Evolutionary conservation across 352 stramenopile genomes (phyloP).

Genomic region (Globisporangium uncinulatum): DNA sequence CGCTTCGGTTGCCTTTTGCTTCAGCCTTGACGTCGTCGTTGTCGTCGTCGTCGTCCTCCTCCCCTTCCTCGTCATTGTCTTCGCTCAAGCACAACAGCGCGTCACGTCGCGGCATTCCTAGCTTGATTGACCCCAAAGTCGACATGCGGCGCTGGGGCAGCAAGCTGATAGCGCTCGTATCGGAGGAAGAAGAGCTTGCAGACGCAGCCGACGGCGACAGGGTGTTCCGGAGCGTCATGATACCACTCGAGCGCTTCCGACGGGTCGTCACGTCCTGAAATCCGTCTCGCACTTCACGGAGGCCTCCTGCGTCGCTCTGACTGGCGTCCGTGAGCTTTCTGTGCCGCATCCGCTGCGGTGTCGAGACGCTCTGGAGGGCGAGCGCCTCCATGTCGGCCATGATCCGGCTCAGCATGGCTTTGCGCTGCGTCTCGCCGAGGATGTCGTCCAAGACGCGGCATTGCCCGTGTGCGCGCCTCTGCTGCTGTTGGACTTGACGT

Average conservation of each 20-base stretch:
- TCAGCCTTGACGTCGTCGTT: constrained; percentile 4
- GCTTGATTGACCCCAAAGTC: constrained; percentile 17
- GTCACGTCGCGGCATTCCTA: not conserved
- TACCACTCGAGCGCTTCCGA: not conserved
- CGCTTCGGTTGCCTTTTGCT: constrained; percentile 7
- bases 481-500: constrained; percentile 1
- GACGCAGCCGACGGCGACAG: not conserved
- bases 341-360: not conserved
- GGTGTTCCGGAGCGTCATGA: constrained; percentile 3
- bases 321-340: not conserved
- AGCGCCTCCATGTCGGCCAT: constrained; percentile 65
- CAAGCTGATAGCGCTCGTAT: constrained; percentile 9
- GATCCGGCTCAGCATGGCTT: constrained; percentile 53
- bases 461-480: constrained; percentile 11
- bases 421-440: constrained; percentile 51
- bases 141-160: constrained; percentile 35
- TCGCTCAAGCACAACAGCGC: constrained; percentile 5
- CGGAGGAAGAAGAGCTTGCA: not conserved
- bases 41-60: constrained; percentile 6
- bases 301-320: not conserved
- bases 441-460: constrained; percentile 40
- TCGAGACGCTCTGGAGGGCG: constrained; percentile 11
- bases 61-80: constrained; percentile 12
- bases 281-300: not conserved
- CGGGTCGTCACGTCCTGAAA: not conserved